phyloP scores from a whole-genome alignment of 805 yeast species.

The Suhomyces faveliae region DNA sequence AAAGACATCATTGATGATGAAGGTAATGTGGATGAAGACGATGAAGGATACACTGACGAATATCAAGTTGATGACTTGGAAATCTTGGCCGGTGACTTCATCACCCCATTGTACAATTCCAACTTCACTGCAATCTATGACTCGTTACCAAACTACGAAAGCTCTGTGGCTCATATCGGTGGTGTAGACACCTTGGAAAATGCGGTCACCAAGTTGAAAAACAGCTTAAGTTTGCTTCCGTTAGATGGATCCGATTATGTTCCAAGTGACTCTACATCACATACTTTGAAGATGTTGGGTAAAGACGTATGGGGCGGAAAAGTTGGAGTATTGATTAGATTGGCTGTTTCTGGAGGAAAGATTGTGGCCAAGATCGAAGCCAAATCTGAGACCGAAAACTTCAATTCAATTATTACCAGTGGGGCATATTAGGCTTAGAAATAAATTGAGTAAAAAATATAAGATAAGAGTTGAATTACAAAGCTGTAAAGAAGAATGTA shows the following conservation, averaged over 20 bases:
- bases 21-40: conserved; percentile 60
- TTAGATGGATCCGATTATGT: conserved; percentile 72
- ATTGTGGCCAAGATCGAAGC: conserved; percentile 59
- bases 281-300: conserved; percentile 79
- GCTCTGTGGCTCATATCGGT: conserved; percentile 66
- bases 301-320: conserved; percentile 64
- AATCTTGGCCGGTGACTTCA: conserved; percentile 76
- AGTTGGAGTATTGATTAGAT: conserved; percentile 48
- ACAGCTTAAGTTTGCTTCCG: conserved; percentile 52
- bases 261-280: conserved; percentile 56
- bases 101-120: conserved; percentile 73
- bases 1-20: conserved; percentile 78
- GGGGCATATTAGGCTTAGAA: conserved; percentile 9
- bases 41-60: conserved; percentile 89
- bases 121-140: conserved; percentile 74
- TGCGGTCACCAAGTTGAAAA: conserved; percentile 51
- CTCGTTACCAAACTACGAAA: conserved; percentile 58
- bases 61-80: conserved; percentile 83
- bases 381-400: conserved; percentile 45
- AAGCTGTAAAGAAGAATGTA: neutral
- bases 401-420: conserved; percentile 51
- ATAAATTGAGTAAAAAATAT: neutral
- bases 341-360: conserved; percentile 56
- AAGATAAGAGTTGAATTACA: neutral
- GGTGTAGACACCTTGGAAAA: conserved; percentile 34